Evolutionary conservation across 139 green algal species (phyloP).

Genomic region (Asterochloris sp.): DNA sequence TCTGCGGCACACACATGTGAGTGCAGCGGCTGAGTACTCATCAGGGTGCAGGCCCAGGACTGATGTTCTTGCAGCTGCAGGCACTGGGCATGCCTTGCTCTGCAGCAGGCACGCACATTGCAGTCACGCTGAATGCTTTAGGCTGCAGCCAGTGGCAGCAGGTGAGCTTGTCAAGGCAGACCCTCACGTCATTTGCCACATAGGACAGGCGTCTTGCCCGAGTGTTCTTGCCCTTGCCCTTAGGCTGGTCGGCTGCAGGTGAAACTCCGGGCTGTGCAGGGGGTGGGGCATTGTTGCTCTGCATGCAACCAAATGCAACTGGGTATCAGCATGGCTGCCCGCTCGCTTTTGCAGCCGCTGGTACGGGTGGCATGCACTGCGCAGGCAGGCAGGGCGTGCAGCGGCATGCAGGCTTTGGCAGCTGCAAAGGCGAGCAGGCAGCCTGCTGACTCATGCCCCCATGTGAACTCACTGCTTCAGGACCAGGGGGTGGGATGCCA

Average conservation of each 20-base stretch:
- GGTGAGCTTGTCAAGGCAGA: neutral
- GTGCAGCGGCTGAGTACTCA: no score
- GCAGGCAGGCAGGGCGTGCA: neutral
- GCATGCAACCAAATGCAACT: neutral
- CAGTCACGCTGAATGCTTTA: slow-evolving; percentile 2
- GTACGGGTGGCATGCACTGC: neutral
- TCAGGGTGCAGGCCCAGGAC: no score
- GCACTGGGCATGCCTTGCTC: no score
- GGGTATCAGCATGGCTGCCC: neutral
- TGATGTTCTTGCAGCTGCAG: no score
- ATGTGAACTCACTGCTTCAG: slow-evolving; percentile 8
- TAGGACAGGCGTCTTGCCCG: slow-evolving; percentile 39
- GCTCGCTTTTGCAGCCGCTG: slow-evolving; percentile 6
- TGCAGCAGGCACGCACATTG: no score
- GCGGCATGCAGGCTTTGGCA: neutral
- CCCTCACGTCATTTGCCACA: slow-evolving; percentile 55
- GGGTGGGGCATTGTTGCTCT: slow-evolving; percentile 18
- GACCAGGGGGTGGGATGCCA: no score
- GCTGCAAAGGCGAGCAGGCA: neutral
- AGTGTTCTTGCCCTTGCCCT: slow-evolving; percentile 18
- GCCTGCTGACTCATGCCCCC: neutral
- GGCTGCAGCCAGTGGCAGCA: neutral
- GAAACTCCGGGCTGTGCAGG: slow-evolving; percentile 20
- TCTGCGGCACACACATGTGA: no score
- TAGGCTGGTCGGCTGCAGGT: neutral